Percentiles rank a stretch among this genome's conserved stretches.
These are phyloP conservation scores for Macroventuria anomochaeta DNA, from an alignment of 2,329 filamentous ascomycete species.

Conservation along the genomic window DNA sequence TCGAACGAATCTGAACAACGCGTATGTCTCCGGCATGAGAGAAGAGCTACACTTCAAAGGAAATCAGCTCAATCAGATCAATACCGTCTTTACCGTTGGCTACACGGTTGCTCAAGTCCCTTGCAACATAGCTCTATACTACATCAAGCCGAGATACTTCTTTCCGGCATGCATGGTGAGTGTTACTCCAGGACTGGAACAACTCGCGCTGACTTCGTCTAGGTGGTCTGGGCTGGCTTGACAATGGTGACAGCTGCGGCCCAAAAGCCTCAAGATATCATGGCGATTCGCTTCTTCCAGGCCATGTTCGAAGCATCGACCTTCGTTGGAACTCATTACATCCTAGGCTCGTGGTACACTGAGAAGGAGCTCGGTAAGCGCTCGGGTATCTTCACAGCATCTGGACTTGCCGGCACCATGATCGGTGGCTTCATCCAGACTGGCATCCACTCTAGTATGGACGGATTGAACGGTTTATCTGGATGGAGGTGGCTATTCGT, in stretches of 20 bases:
- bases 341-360: slow-evolving; percentile 68
- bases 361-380: slow-evolving; percentile 67
- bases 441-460: slow-evolving; percentile 53
- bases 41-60: slow-evolving; percentile 50
- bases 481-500: slow-evolving; percentile 60
- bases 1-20: slow-evolving; percentile 52
- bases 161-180: slow-evolving; percentile 67
- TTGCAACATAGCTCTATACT: slow-evolving; percentile 61
- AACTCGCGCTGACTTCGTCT: slow-evolving; percentile 3
- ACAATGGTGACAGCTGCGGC: slow-evolving; percentile 67
- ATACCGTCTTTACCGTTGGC: slow-evolving; percentile 45
- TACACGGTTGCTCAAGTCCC: slow-evolving; percentile 61
- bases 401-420: slow-evolving; percentile 66
- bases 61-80: slow-evolving; percentile 57
- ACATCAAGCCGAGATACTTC: slow-evolving; percentile 67
- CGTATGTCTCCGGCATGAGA: slow-evolving; percentile 53
- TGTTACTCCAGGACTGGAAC: not conserved
- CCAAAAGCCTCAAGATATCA: slow-evolving; percentile 61
- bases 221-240: slow-evolving; percentile 64
- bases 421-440: slow-evolving; percentile 69
- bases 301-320: slow-evolving; percentile 64
- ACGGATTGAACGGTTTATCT: slow-evolving; percentile 58
- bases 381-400: slow-evolving; percentile 66
- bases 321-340: slow-evolving; percentile 64
- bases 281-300: slow-evolving; percentile 63